A percentile compares a stretch with the other conserved stretches of the same genome.
phyloP scores from a whole-genome alignment of 1,139 yeast species.

The Pneumocystis oryctolagi region DNA sequence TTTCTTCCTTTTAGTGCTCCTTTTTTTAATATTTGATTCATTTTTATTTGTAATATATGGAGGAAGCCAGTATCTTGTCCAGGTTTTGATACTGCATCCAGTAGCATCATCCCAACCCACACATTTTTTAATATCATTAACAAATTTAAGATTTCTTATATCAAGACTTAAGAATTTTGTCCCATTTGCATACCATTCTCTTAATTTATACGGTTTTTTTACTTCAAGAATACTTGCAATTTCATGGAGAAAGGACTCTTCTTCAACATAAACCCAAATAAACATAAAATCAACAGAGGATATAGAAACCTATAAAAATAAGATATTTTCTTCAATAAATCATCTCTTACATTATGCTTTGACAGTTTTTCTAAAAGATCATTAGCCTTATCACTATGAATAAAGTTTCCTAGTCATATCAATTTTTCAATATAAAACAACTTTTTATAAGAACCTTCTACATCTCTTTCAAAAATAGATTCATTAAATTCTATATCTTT shows the following conservation, averaged over 20 bases:
- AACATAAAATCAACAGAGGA: background rate
- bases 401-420: background rate
- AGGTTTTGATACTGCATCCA: background rate
- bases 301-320: background rate
- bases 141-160: background rate
- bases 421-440: background rate
- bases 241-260: background rate
- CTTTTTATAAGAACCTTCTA: background rate
- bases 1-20: background rate
- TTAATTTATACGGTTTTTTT: background rate
- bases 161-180: background rate
- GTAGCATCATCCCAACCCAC: background rate
- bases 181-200: background rate
- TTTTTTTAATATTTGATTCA: background rate
- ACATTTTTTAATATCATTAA: background rate
- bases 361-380: background rate
- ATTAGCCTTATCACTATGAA: background rate
- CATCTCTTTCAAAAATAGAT: background rate
- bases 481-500: background rate
- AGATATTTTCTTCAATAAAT: background rate
- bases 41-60: background rate
- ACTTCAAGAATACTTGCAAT: background rate
- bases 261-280: background rate
- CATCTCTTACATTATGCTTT: background rate
- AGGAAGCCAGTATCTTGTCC: background rate